Base-by-base conservation (phyloP, 805 yeast species). In the Ogataea trehalophila region DNA sequence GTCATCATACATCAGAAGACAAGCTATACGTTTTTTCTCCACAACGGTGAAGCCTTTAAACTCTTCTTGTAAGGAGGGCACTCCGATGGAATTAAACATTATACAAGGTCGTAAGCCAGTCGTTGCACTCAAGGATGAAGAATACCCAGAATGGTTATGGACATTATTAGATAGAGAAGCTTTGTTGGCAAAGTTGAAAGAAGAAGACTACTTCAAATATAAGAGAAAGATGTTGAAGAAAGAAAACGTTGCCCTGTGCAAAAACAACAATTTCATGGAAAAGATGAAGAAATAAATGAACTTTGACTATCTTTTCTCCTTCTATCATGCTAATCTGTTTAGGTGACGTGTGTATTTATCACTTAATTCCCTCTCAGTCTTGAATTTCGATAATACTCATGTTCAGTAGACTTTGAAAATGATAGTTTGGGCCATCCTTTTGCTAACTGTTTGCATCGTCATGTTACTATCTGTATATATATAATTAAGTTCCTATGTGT, bases 121-220 rank as follows among this genome's bases (percentile, higher is more conserved):
- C 8, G 81, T 88, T 5, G 98, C 98, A 1, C 67, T 85, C 46
- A 88, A 85, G 51, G 98, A 94, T 63, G 73, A 73, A 36, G 96
- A 91, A 59, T 92, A 92, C 62, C 99, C 99, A 5, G 87, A 77
- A 40, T 92, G 99, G 99, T 74, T 92, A 45, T 94, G 98, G 98
- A 79, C 76, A 5, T 72, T 87, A 42, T 75, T 90, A 33, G 95
- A 91, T 65, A 71, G 77, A 44, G 77, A 77, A 36, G 77, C 77
- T n/a, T 82, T 79, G 59, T 71, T 74, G 47, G 76, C 72, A 26
- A 72, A 76, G 54, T 72, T 85, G 36, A 81, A 77, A 43, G 44
- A 59, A 9, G 73, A 72, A 22, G 79, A 79, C 47, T 87, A 88
- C 37, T 73, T 83, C 43, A 77, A 76, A 69, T 74, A 74, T 54